Conservation (phyloP, 139 green algal genomes). For the Bryopsis sp. region DNA sequence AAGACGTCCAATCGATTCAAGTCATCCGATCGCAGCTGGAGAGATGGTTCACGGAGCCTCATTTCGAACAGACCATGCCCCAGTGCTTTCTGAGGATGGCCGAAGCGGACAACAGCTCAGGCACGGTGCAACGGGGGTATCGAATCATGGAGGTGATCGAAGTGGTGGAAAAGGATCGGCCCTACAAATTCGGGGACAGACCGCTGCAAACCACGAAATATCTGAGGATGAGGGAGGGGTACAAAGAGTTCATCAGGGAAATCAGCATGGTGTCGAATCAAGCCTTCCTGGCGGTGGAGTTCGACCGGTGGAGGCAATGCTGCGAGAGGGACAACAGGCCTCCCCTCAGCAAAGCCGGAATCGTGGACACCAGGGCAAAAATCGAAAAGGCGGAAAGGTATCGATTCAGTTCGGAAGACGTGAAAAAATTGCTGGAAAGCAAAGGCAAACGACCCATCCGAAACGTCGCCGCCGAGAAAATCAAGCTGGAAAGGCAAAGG, state of each 20-base stretch:
- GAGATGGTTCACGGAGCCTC: conserved; percentile 45
- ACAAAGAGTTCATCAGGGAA: not conserved
- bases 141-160: not conserved
- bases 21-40: conserved; percentile 41
- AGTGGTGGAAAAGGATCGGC: not conserved
- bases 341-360: conserved; percentile 22
- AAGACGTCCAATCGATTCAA: conserved; percentile 33
- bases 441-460: not conserved
- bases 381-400: not conserved
- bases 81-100: conserved; percentile 34
- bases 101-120: not conserved
- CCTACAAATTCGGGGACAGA: not conserved
- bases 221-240: not conserved
- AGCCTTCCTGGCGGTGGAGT: conserved; percentile 21
- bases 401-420: not conserved
- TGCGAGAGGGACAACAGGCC: conserved; percentile 19
- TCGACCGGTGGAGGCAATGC: conserved; percentile 22
- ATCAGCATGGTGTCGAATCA: not conserved
- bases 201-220: not conserved
- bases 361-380: not conserved
- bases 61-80: conserved; percentile 33
- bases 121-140: not conserved
- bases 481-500: not conserved
- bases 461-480: not conserved
- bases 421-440: not conserved